These are phyloP conservation scores for Glomus cerebriforme DNA, from an alignment of 192 early-diverging fungal genomes.

Conservation along the genomic window DNA sequence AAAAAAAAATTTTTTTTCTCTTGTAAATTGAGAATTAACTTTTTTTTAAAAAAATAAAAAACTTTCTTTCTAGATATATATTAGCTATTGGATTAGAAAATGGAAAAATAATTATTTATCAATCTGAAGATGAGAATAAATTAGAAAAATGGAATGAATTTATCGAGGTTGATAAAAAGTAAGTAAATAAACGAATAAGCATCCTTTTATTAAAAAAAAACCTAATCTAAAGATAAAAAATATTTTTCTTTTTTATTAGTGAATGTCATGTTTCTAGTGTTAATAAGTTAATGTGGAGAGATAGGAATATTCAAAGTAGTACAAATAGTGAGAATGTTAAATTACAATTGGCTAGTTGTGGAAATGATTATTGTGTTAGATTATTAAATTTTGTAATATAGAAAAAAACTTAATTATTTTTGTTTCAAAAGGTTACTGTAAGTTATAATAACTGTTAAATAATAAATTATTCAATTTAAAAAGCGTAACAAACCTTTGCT, in stretches of 20 bases:
- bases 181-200: conserved; percentile 34
- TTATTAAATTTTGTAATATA: conserved; percentile 54
- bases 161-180: conserved; percentile 48
- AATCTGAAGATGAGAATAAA: conserved; percentile 26
- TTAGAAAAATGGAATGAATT: conserved; percentile 42
- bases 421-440: too few relatives aligned
- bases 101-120: conserved; percentile 69
- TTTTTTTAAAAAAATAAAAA: background rate
- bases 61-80: conserved; percentile 49
- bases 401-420: background rate
- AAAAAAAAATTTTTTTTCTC: background rate
- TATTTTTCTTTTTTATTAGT: background rate
- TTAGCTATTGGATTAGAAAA: conserved; percentile 84
- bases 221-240: background rate
- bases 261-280: conserved; percentile 38
- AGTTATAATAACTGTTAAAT: too few relatives aligned
- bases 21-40: conserved; percentile 32
- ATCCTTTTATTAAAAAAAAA: background rate
- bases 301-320: background rate
- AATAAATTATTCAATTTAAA: too few relatives aligned
- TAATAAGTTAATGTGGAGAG: conserved; percentile 17
- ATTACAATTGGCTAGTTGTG: conserved; percentile 67
- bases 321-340: background rate
- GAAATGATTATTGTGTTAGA: conserved; percentile 75
- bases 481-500: too few relatives aligned